These are phyloP conservation scores for Wickerhamomyces silvicola DNA, from an alignment of 805 yeast genomes.

Conservation along the genomic window DNA sequence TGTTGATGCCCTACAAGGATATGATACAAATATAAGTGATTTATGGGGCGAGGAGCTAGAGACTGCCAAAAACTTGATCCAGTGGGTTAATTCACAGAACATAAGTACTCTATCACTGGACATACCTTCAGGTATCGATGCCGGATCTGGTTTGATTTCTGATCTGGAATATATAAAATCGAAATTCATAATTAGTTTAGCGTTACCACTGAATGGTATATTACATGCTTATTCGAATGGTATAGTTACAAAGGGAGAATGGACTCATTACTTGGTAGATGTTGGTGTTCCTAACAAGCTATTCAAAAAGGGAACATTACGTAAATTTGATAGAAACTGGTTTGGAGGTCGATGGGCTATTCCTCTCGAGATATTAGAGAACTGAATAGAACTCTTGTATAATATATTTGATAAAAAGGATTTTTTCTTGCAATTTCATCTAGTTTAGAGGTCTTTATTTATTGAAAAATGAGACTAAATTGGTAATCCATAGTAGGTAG, in stretches of 20 bases:
- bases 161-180: slow-evolving; percentile 36
- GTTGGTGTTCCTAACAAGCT: slow-evolving; percentile 62
- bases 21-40: slow-evolving; percentile 62
- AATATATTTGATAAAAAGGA: too few relatives aligned
- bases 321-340: slow-evolving; percentile 39
- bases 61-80: slow-evolving; percentile 38
- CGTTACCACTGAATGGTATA: slow-evolving; percentile 64
- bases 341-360: slow-evolving; percentile 18
- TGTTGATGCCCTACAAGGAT: slow-evolving; percentile 82
- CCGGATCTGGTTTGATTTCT: slow-evolving; percentile 58
- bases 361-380: slow-evolving; percentile 5
- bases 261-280: slow-evolving; percentile 58
- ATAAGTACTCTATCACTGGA: slow-evolving; percentile 58
- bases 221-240: slow-evolving; percentile 55
- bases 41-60: slow-evolving; percentile 34
- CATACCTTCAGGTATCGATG: slow-evolving; percentile 77
- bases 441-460: too few relatives aligned
- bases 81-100: slow-evolving; percentile 58
- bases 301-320: slow-evolving; percentile 35
- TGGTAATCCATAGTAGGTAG: too few relatives aligned
- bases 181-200: slow-evolving; percentile 60
- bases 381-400: too few relatives aligned
- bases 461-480: too few relatives aligned
- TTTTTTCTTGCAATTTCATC: too few relatives aligned
- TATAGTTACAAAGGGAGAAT: slow-evolving; percentile 38